These are phyloP conservation scores for Macrocystidia cucumis DNA, from an alignment of 1,284 basidiomycete species.

Conservation along the genomic window DNA sequence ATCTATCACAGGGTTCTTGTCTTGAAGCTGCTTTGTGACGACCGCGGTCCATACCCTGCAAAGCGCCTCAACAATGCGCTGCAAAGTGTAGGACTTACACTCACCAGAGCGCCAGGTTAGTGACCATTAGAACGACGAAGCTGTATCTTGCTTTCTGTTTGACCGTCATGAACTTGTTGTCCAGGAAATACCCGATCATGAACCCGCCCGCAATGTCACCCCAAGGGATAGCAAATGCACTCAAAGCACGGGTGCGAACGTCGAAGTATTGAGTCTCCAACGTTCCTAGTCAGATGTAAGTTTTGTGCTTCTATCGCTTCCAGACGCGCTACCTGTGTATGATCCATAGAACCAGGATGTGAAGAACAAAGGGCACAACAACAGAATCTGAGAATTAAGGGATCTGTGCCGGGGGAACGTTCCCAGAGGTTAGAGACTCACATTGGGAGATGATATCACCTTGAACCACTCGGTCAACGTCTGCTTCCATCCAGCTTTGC, in stretches of 20 bases:
- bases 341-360: constrained; percentile 26
- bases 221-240: constrained; percentile 21
- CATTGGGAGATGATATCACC: constrained; percentile 19
- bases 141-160: constrained; percentile 23
- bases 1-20: constrained; percentile 20
- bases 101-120: constrained; percentile 19
- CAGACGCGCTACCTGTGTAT: constrained; percentile 17
- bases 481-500: constrained; percentile 19
- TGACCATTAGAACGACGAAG: constrained; percentile 20
- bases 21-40: constrained; percentile 22
- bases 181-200: constrained; percentile 24
- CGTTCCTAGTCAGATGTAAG: constrained; percentile 12
- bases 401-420: too few species aligned
- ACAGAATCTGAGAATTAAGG: constrained; percentile 16
- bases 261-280: constrained; percentile 25
- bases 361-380: constrained; percentile 23
- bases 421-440: too few species aligned
- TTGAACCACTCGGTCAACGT: constrained; percentile 20
- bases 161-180: constrained; percentile 18
- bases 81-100: neutral
- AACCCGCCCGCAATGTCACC: constrained; percentile 24
- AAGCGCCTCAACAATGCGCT: too few species aligned
- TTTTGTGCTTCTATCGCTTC: neutral
- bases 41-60: constrained; percentile 24
- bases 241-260: constrained; percentile 21